Evolutionary conservation across 78 protist species (phyloP), one percentile per base, ranked within the genome.

Genomic region (Polysphondylium violaceum): DNA sequence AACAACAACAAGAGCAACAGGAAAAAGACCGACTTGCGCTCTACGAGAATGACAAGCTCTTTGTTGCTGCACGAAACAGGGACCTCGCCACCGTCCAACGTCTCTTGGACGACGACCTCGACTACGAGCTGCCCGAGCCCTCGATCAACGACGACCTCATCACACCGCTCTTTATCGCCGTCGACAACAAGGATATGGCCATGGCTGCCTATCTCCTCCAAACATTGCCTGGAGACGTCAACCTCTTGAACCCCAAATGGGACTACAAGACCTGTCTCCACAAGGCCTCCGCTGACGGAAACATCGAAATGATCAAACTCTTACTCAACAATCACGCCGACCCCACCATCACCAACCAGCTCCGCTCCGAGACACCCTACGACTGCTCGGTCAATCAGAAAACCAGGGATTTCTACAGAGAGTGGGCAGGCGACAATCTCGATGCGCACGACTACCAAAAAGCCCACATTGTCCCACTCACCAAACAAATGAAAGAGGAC

Each of bases 151-250:
- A 67, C 47, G 55, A 55, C 1, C 7, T 79, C n/a, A 64, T 65
- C 14, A 51, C 88, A 27, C 88, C 88, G 51, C 11, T 79, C 2
- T 79, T 55, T 27, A 79, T 79, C 36, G 88, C 88, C 14, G 55
- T 79, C 16, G 76, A 76, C 36, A 64, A 79, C 31, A 41, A 19
- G 40, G 76, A 79, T 79, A n/a, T 55, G 14, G 40, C 64, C 27
- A 79, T 67, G 88, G 51, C 29, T 3, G 35, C 55, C 0, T 79
- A 79, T 67, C 12, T 79, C 33, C 5, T 79, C 3, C 31, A 67
- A 35, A 41, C 59, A 17, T 53, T 79, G 16, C 76, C 88, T 38
- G n/a, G 19, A 17, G 88, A 79, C 67, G 50, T 67, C 16, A 67
- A 79, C 35, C 27, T 40, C 25, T 68, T 68, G 11, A 68, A 68